These are phyloP conservation scores for Adansonia digitata DNA, from an alignment of 345 rosid species.

Conservation along the genomic window DNA sequence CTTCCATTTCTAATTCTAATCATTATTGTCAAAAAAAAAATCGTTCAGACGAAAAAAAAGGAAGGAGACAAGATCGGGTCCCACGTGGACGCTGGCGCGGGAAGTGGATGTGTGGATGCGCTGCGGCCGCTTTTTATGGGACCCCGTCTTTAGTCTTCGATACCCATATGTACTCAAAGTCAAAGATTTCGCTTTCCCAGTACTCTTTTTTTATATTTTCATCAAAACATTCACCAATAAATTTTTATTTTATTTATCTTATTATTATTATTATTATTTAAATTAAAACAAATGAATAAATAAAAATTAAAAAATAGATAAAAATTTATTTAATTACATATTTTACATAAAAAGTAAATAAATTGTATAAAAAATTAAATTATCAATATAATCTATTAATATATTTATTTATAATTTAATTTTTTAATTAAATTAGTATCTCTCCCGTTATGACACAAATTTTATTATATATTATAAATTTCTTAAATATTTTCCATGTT, in stretches of 20 bases:
- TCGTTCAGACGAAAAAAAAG: neutral
- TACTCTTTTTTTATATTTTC: neutral
- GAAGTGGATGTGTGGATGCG: slow-evolving; percentile 35
- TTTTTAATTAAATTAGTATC: no score
- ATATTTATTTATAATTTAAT: no score
- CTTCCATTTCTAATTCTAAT: slow-evolving; percentile 1
- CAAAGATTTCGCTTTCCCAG: slow-evolving; percentile 6
- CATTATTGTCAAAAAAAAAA: neutral
- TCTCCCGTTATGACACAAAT: no score
- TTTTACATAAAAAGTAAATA: no score
- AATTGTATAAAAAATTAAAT: no score
- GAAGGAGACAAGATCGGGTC: slow-evolving; percentile 29
- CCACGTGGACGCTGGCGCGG: slow-evolving; percentile 31
- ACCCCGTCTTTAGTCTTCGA: slow-evolving; percentile 17
- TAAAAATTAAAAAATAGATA: no score
- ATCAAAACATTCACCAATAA: neutral
- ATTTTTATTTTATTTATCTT: neutral
- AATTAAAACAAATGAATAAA: no score
- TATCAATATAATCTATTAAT: no score
- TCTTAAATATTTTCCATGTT: no score
- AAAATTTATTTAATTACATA: no score
- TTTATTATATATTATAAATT: no score
- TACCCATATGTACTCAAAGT: neutral
- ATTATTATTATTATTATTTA: no score
- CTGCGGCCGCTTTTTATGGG: slow-evolving; percentile 53